phyloP scores from a whole-genome alignment of 768 basidiomycete species.

The Tricholoma sp. region DNA sequence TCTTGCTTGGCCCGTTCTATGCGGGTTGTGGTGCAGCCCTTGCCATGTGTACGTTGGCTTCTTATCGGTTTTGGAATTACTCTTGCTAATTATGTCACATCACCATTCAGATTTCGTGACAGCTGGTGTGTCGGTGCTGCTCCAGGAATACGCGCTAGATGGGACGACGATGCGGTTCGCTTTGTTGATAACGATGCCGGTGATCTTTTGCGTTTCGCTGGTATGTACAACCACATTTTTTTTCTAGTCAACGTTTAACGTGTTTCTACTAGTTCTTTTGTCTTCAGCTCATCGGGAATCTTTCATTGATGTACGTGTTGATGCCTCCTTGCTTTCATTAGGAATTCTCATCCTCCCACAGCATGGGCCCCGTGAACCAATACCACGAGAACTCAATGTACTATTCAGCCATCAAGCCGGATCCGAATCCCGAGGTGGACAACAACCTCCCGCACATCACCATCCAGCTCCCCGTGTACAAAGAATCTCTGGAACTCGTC shows the following conservation, averaged over 20 bases:
- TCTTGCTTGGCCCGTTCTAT: conserved; percentile 66
- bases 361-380: conserved; percentile 78
- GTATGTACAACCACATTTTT: conserved; percentile 35
- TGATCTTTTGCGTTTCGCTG: conserved; percentile 74
- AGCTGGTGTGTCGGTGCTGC: conserved; percentile 52
- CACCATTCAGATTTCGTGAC: conserved; percentile 46
- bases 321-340: conserved; percentile 9
- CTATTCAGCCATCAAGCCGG: conserved; percentile 69
- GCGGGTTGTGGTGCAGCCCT: conserved; percentile 63
- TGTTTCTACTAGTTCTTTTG: conserved; percentile 64
- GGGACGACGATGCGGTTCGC: conserved; percentile 57
- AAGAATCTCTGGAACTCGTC: conserved; percentile 68
- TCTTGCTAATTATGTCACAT: not conserved
- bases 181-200: conserved; percentile 57
- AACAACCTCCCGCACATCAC: conserved; percentile 71
- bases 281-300: conserved; percentile 61
- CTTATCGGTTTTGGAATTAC: not conserved
- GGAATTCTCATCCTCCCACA: conserved; percentile 17
- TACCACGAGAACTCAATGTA: conserved; percentile 81
- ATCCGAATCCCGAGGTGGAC: conserved; percentile 63
- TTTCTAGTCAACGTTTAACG: not conserved
- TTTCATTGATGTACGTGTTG: conserved; percentile 46
- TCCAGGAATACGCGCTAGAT: conserved; percentile 69
- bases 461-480: conserved; percentile 85
- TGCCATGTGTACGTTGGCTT: conserved; percentile 50